Conservation (phyloP, 139 green algal species). For the Spirogloea muscicola region DNA sequence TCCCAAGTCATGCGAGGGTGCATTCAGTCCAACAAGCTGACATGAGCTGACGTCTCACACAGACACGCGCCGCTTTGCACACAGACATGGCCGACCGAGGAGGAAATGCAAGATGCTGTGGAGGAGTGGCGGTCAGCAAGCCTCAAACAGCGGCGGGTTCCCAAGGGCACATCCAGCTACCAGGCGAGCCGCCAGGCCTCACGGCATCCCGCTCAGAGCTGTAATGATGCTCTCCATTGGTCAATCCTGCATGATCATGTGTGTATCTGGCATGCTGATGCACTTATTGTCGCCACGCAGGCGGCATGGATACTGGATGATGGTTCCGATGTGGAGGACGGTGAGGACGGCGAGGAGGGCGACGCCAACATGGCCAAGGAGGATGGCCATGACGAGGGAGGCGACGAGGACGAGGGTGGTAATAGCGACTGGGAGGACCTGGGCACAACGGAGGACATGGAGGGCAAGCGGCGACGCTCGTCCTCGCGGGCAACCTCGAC, state of each 20-base stretch:
- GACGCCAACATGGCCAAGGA: constrained; percentile 7
- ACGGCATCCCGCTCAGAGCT: no score
- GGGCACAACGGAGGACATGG: constrained; percentile 10
- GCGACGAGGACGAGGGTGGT: constrained; percentile 16
- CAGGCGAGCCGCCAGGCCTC: no score
- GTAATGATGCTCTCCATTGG: no score
- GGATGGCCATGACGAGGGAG: neutral
- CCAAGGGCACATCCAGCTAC: constrained; percentile 83
- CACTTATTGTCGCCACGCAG: no score
- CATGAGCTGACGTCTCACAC: no score
- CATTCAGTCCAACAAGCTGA: no score
- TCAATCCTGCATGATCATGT: no score
- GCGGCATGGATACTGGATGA: constrained; percentile 29
- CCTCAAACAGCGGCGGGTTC: constrained; percentile 51
- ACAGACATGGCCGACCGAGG: constrained; percentile 91
- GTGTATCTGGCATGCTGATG: no score
- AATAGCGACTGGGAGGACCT: neutral
- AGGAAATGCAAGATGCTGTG: constrained; percentile 59
- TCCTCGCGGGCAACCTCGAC: neutral
- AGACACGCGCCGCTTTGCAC: neutral
- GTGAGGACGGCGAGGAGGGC: constrained; percentile 41
- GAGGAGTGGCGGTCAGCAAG: constrained; percentile 41
- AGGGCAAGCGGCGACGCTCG: constrained; percentile 1
- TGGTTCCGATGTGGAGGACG: constrained; percentile 51
- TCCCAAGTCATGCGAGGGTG: no score